Evolutionary conservation across 78 protist species (phyloP).

Genomic region (Dictyostelium intermedium): DNA sequence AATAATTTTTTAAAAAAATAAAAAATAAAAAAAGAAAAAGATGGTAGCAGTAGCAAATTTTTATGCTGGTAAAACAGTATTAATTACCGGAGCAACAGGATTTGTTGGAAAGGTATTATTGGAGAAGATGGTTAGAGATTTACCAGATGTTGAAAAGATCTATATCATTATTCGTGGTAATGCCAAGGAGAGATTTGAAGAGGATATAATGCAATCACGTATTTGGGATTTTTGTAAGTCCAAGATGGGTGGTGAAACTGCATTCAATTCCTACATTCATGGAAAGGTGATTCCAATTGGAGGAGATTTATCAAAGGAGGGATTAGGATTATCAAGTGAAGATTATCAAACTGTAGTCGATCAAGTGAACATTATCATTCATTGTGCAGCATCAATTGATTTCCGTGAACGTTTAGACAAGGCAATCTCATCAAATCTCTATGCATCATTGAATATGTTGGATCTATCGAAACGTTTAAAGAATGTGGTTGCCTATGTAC

Average conservation of each 20-base stretch:
- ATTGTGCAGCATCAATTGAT: conserved; percentile 92
- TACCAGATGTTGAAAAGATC: conserved; percentile 40
- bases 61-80: conserved; percentile 60
- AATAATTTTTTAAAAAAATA: neutral
- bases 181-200: conserved; percentile 79
- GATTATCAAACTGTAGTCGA: conserved; percentile 15
- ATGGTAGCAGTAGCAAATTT: conserved; percentile 31
- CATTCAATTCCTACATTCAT: conserved; percentile 13
- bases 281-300: conserved; percentile 70
- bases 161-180: conserved; percentile 77
- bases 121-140: conserved; percentile 83
- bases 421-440: conserved; percentile 76
- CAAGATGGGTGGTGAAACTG: conserved; percentile 53
- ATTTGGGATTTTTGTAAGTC: conserved; percentile 33
- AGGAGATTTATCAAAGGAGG: conserved; percentile 79
- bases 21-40: neutral
- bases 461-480: conserved; percentile 66
- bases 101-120: conserved; percentile 90
- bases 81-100: conserved; percentile 92
- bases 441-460: conserved; percentile 80
- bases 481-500: conserved; percentile 74
- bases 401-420: conserved; percentile 86
- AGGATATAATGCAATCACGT: conserved; percentile 74
- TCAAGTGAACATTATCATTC: conserved; percentile 46
- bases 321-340: conserved; percentile 62